phyloP scores from a whole-genome alignment of 192 early-diverging fungal species.

The Phycomyces nitens region DNA sequence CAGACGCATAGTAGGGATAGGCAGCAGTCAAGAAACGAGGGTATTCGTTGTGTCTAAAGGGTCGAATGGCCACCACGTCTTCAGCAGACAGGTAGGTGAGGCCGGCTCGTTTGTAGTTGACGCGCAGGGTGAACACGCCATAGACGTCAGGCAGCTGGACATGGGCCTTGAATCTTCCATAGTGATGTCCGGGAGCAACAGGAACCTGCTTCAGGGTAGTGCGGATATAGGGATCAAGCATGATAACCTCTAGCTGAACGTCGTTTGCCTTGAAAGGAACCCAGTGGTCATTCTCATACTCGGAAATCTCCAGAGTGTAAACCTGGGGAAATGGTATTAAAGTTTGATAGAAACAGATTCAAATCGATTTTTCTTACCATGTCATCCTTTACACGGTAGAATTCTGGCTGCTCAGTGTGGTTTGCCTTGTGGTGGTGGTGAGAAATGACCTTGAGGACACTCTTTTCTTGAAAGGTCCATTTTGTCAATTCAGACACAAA shows the following conservation, averaged over 20 bases:
- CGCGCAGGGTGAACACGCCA: slow-evolving; percentile 95
- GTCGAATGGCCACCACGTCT: slow-evolving; percentile 82
- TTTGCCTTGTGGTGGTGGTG: slow-evolving; percentile 63
- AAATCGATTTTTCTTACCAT: no score
- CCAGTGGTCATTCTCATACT: slow-evolving; percentile 79
- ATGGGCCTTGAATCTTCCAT: slow-evolving; percentile 41
- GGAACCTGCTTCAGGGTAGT: slow-evolving; percentile 57
- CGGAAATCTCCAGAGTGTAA: slow-evolving; percentile 77
- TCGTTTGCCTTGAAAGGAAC: slow-evolving; percentile 75
- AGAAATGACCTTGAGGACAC: slow-evolving; percentile 72
- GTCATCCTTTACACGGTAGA: slow-evolving; percentile 92
- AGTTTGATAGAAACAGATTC: no score
- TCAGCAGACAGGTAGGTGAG: slow-evolving; percentile 66
- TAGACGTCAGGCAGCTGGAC: slow-evolving; percentile 86
- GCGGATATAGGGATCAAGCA: slow-evolving; percentile 97
- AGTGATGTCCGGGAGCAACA: slow-evolving; percentile 25
- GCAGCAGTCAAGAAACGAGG: slow-evolving; percentile 87
- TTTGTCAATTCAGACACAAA: slow-evolving; percentile 74
- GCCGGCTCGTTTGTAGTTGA: slow-evolving; percentile 90
- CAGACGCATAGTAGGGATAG: slow-evolving; percentile 92
- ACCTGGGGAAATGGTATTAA: slow-evolving; percentile 45
- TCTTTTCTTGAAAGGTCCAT: slow-evolving; percentile 93
- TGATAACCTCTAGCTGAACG: slow-evolving; percentile 89
- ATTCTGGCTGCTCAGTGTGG: slow-evolving; percentile 60
- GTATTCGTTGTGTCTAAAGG: slow-evolving; percentile 95